phyloP scores from a whole-genome alignment of 2,329 filamentous ascomycete genomes.

The Ampelomyces quisqualis region DNA sequence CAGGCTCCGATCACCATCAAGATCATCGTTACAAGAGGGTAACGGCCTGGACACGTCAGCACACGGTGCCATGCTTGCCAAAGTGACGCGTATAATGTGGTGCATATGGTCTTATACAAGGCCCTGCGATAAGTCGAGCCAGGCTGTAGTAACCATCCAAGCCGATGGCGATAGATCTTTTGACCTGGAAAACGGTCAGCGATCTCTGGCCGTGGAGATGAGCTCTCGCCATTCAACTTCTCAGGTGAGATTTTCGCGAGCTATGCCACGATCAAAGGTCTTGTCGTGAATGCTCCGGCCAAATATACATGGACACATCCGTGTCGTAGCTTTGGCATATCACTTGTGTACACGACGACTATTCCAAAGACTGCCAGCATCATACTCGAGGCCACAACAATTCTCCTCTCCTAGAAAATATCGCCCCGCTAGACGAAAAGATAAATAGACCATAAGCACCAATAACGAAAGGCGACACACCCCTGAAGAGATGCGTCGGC shows the following conservation, averaged over 20 bases:
- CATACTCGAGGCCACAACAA: slow-evolving; percentile 1
- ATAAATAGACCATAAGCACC: background rate
- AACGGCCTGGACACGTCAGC: background rate
- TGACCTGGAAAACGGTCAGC: background rate
- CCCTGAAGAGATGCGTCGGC: background rate
- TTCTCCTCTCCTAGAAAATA: background rate
- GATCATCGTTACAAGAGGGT: background rate
- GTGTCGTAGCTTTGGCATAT: background rate
- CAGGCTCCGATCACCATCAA: background rate
- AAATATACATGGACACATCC: background rate
- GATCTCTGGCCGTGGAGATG: background rate
- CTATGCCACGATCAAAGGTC: background rate
- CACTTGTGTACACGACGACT: background rate
- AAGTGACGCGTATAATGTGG: background rate
- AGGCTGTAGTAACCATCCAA: background rate
- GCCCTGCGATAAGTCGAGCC: background rate
- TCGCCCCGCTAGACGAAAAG: slow-evolving; percentile 1
- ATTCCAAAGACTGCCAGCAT: background rate
- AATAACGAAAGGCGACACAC: background rate
- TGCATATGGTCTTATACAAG: slow-evolving; percentile 1
- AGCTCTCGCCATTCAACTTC: background rate
- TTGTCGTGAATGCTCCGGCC: background rate
- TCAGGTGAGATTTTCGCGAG: background rate
- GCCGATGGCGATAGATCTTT: background rate
- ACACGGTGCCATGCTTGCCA: background rate